These are phyloP conservation scores for Asterionellopsis glacialis DNA, from an alignment of 108 stramenopile species.

Conservation along the genomic window DNA sequence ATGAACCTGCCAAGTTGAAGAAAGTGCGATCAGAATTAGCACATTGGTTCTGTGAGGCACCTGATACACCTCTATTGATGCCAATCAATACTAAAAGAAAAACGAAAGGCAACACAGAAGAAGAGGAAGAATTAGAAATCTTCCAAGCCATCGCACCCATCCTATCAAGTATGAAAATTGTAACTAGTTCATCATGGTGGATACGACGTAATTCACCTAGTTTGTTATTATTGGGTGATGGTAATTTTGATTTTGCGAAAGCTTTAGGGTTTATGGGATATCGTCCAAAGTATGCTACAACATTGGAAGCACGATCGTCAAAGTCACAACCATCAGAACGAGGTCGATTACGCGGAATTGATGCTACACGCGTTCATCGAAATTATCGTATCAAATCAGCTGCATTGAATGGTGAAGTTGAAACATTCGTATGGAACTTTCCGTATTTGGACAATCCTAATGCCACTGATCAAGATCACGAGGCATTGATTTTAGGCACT, in stretches of 20 bases:
- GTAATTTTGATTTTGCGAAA: constrained; percentile 13
- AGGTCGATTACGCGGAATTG: constrained; percentile 1
- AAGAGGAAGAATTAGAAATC: neutral
- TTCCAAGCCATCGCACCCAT: neutral
- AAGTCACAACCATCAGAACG: no score
- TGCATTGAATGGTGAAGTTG: neutral
- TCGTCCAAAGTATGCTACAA: constrained; percentile 2
- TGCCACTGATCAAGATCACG: neutral
- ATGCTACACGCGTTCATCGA: constrained; percentile 7
- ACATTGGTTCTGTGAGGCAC: neutral
- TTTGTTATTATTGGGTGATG: constrained; percentile 13
- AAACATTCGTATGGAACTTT: constrained; percentile 2
- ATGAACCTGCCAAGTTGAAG: no score
- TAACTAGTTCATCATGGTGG: neutral
- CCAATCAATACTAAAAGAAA: no score
- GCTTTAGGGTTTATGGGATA: neutral
- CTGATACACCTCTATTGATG: neutral
- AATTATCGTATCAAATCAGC: neutral
- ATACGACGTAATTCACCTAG: no score
- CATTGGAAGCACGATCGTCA: neutral
- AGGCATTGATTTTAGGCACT: neutral
- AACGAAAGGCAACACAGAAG: no score
- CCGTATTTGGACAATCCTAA: neutral
- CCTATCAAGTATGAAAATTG: neutral
- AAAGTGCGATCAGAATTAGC: no score